Evolutionary conservation across 2,329 filamentous ascomycete genomes (phyloP), one percentile per base, ranked within the genome.

Genomic region (Colletotrichum echinochloae): DNA sequence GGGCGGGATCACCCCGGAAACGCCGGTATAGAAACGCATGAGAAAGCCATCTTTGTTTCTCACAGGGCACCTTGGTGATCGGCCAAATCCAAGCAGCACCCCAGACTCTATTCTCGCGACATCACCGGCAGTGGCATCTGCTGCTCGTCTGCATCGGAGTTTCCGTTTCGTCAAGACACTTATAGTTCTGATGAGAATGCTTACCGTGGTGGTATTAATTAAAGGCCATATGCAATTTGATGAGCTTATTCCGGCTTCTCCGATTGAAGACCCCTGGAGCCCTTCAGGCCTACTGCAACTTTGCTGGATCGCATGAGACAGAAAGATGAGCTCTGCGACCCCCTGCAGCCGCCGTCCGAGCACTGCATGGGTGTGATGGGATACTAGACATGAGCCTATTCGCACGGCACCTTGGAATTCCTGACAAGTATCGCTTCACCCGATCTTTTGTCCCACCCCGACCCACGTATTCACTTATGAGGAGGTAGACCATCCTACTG

Each of bases 351-450:
- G 26, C 30, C 49, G 63, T 66, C 66, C 39, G 56, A 70, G 48
- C 62, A 41, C 30, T 35, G 41, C 18, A 11, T 60, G n/a, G n/a
- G n/a, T n/a, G n/a, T n/a, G n/a, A n/a, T n/a, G 56, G 9, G 51
- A 56, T 51, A 48, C 55, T 37, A 28, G n/a, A 56, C 39, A 57
- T 52, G 57, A 62, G 41, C 56, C 64, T 59, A 35, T 41, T 18
- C 7, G 67, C 56, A 67, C 49, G 67, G 30, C 44, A 67, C 35
- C 28, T 44, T 14, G 23, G 54, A 66, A 41, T 57, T 64, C 66
- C 49, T 44, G 63, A 67, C 67, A 61, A 52, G 67, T 67, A 67
- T 70, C 41, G 64, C 51, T 30, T 70, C 67, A 70, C 44, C 67
- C 56, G 63, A 70, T 67, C 35, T 61, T 46, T 23, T n/a, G 30